Base-by-base conservation (phyloP, 2,329 filamentous ascomycete genomes). In the Dactylella cylindrospora region DNA sequence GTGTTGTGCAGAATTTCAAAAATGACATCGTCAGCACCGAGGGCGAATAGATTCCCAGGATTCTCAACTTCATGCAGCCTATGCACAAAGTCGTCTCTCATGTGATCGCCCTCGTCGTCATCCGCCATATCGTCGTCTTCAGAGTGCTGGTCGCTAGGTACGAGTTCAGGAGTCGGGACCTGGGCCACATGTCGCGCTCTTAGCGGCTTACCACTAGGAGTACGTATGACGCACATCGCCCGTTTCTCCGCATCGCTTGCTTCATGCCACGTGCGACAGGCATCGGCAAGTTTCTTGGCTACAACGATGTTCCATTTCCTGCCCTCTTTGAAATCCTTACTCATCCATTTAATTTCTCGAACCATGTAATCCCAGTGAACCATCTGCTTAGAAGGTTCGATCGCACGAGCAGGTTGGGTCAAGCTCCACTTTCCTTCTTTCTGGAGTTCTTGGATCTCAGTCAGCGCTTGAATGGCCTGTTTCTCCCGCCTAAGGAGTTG, bases 331-430 rank as follows among this genome's bases (percentile, higher is more conserved):
- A 96, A 97, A 73, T 98, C 93, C 1, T 90, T 96, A 44, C 90
- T 83, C 88, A 98, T 94, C 91, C 91, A 97, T 72, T 90, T 95
- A 81, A 91, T 88, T 75, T 98, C 90, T 67, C 90, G 81, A 25
- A 98, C 76, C 51, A 97, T 73, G 46, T 91, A 80, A 73, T 98
- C 93, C 81, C 85, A 88, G 67, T 97, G 91, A 1, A 85, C 84
- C 0, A 82, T 79, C 13, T 84, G 85, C 29, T 89, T 82, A 3
- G 81, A 78, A 3, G 91, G 90, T 72, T 98, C 93, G 1, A 84
- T 79, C 31, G 84, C 87, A 53, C 90, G 85, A 70, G 94, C 88
- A 35, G 90, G 83, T 70, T 98, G 93, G 46, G 91, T 81, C 39
- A 98, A 74, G 3, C 90, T 93, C 91, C 93, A 97, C 69, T 91